phyloP scores from a whole-genome alignment of 2,329 filamentous ascomycete species.

The Thelonectria rubi region DNA sequence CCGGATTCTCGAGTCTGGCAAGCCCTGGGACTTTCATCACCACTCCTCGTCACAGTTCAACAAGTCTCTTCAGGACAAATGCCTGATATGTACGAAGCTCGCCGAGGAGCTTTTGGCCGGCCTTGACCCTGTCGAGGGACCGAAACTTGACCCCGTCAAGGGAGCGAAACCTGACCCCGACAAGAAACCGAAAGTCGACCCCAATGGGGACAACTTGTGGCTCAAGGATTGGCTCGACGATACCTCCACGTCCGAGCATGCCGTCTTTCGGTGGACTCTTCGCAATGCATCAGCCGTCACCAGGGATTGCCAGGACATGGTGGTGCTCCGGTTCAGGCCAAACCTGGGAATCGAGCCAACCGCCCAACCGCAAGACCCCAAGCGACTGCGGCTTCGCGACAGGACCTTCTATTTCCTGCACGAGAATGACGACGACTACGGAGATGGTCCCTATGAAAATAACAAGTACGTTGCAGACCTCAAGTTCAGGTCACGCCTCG shows the following conservation, averaged over 20 bases:
- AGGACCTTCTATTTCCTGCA: neutral
- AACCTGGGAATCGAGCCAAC: neutral
- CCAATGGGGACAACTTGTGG: neutral
- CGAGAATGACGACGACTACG: neutral
- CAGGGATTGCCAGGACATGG: neutral
- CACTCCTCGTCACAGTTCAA: neutral
- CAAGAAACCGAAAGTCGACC: neutral
- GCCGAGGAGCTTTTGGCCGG: neutral
- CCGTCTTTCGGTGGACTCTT: constrained; percentile 1
- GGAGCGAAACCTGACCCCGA: neutral
- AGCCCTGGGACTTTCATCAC: neutral
- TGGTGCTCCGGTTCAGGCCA: constrained; percentile 2
- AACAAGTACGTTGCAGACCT: neutral
- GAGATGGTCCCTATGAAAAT: too few relatives aligned
- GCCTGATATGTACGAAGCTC: neutral
- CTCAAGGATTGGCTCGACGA: neutral
- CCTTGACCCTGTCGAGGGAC: neutral
- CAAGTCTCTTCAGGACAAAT: neutral
- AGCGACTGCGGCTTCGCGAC: constrained; percentile 1
- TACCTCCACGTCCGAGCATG: neutral
- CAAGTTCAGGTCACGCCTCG: neutral
- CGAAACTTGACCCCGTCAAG: neutral
- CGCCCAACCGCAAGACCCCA: neutral
- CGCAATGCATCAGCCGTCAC: neutral
- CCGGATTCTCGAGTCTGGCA: neutral